Evolutionary conservation across 805 yeast species (phyloP).

Genomic region (Cyberlindnera japonica): DNA sequence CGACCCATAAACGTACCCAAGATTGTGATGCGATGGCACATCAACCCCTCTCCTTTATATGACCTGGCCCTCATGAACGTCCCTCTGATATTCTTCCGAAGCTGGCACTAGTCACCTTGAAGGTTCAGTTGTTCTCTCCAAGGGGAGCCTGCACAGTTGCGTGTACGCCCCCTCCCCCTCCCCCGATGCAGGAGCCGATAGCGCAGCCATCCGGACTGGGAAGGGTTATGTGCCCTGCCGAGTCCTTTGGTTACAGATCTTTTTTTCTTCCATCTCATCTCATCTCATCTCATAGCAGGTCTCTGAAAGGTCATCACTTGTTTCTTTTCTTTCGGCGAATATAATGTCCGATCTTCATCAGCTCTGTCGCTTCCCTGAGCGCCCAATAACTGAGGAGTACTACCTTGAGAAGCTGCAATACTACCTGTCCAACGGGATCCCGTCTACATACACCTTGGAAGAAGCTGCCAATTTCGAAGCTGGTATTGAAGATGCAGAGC

Average conservation of each 20-base stretch:
- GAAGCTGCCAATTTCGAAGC: slow-evolving; percentile 61
- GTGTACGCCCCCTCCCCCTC: not conserved
- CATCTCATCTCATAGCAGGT: no score
- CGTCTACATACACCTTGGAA: slow-evolving; percentile 78
- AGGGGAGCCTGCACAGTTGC: not conserved
- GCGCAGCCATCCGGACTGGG: not conserved
- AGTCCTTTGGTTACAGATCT: not conserved
- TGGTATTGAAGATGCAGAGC: slow-evolving; percentile 35
- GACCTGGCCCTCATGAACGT: no score
- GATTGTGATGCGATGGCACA: no score
- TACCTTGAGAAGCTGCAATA: slow-evolving; percentile 44
- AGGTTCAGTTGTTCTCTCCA: no score
- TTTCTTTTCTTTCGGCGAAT: no score
- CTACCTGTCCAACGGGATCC: slow-evolving; percentile 61
- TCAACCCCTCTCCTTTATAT: no score
- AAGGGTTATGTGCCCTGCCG: slow-evolving; percentile 2
- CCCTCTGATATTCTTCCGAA: no score
- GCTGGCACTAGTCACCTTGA: no score
- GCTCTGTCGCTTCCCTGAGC: slow-evolving; percentile 43
- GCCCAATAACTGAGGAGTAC: slow-evolving; percentile 45
- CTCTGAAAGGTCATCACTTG: no score
- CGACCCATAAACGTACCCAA: no score
- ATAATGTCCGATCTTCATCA: slow-evolving; percentile 64
- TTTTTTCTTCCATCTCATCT: not conserved
- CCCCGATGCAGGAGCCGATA: slow-evolving; percentile 5